A percentile compares a stretch with the other conserved stretches of the same genome.
phyloP scores from a whole-genome alignment of 371 early-diverging fungal species.

The Circinella umbellata region DNA sequence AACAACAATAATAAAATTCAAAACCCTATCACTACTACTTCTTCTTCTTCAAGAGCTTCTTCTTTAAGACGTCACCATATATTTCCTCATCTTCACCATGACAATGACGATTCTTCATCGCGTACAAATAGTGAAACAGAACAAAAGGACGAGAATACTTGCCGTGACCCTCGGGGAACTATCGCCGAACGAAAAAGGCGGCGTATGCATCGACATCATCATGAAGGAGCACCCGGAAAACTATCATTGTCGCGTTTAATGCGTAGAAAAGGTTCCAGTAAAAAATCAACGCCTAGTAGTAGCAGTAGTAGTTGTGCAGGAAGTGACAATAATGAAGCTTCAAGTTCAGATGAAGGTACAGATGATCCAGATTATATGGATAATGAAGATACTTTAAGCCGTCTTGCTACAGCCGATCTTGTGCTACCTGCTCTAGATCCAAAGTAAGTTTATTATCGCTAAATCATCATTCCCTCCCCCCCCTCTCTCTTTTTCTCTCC shows the following conservation, averaged over 20 bases:
- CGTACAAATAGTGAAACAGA: slow-evolving; percentile 31
- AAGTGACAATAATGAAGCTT: slow-evolving; percentile 13
- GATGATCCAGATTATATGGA: background rate
- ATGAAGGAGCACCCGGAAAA: slow-evolving; percentile 12
- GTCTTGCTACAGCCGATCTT: slow-evolving; percentile 25
- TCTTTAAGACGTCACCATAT: slow-evolving; percentile 6
- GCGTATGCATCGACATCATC: slow-evolving; percentile 36
- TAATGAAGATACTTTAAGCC: slow-evolving; percentile 5
- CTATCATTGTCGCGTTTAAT: slow-evolving; percentile 18
- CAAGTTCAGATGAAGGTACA: slow-evolving; percentile 4
- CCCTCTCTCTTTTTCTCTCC: no score
- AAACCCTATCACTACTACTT: background rate
- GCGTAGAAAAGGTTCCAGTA: slow-evolving; percentile 4
- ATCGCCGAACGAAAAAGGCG: slow-evolving; percentile 39
- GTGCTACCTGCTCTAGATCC: slow-evolving; percentile 53
- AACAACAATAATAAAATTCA: background rate
- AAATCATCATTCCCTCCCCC: no score
- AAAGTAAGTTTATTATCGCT: slow-evolving; percentile 27
- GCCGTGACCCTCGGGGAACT: slow-evolving; percentile 9
- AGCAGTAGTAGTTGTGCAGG: slow-evolving; percentile 7
- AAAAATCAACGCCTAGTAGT: slow-evolving; percentile 10
- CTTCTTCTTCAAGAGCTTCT: background rate
- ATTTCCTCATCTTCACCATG: slow-evolving; percentile 4
- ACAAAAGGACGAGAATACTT: slow-evolving; percentile 5
- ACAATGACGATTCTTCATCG: slow-evolving; percentile 22